Base-by-base conservation (phyloP, 148 eudicot species). In the Fagopyrum tataricum region DNA sequence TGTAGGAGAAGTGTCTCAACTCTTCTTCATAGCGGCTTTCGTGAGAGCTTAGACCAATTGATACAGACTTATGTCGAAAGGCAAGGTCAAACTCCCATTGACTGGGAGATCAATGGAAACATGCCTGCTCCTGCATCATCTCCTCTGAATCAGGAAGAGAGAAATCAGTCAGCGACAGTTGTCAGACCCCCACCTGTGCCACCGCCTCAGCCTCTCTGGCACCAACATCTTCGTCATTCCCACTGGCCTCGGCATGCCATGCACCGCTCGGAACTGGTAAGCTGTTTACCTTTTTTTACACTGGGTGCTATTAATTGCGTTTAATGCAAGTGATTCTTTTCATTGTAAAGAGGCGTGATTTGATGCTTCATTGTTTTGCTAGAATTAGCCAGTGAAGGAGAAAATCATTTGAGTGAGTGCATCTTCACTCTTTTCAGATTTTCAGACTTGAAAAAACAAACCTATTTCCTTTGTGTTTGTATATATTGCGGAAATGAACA, bases 1-100 rank as follows among this genome's bases (percentile, higher is more conserved):
- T 84, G 59, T 72, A 95, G 99, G 94, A 87, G 99, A 88, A 95
- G 99, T 71, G 99, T 95, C 72, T 95, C 99, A 47, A 91, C 84
- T 84, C 96, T 95, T 82, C 96, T 95, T 69, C 92, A 82, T 7
- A 95, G 99, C 77, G 97, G 93, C 43, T 95, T 95, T 67, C 99
- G 99, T 72, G 97, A 91, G 84, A 95, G 93, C 84, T 73, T 95
- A 73, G 99, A 95, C 82, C 97, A 95, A 55, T 81, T 95, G 74
- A 95, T 95, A 69, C 96, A 86, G 77, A 88, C 99, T 70, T 95
- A 95, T 78, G 99, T 95, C 69, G 89, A 83, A 78, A 88, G 99
- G 86, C 93, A 84, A 85, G 89, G 90, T 62, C 88, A 59, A 76
- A 70, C 89, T 78, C 88, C 97, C 37, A 81, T 85, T 44, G 97